Base-by-base conservation (phyloP, 1,139 yeast species). In the Geotrichum klebahnii region DNA sequence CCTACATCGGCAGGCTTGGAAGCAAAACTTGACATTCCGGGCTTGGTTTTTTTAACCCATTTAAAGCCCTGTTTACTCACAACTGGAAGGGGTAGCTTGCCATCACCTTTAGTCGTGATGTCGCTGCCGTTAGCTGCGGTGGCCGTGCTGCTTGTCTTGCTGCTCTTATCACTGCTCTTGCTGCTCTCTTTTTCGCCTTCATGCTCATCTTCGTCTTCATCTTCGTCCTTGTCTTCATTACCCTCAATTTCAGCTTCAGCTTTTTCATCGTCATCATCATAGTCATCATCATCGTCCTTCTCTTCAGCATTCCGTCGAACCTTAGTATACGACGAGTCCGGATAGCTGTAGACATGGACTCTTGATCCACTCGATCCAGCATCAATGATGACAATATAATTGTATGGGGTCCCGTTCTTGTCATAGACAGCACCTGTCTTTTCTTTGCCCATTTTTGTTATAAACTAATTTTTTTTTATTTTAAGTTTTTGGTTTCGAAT, bases 331-430 rank as follows among this genome's bases (percentile, higher is more conserved):
- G 39, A 17, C 6, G 61, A 75, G 53, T 79, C 78, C 34, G 79
- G 69, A 85, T 88, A 84, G 53, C 76, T 75, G 65, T 87, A 87
- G 1, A 87, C 76, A 60, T 77, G 84, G 0, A 84, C 84, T 14
- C 95, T 69, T 0, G 94, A 81, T 0, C 95, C 95, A 43, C 80
- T 81, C 1, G 94, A 84, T 0, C 96, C 95, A 0, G 95, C 84
- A 62, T 87, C 96, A 19, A 87, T 80, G 9, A 87, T 75, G 1
- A 87, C 78, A 2, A 85, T 78, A 64, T 83, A 85, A 61, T 82
- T 82, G 55, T 76, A 79, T 0, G 85, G 84, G 0, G 74, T 64
- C 0, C 76, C 77, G 2, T 72, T 64, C 5, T 43, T 26, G 26
- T 51, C 57, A 33, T 43, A 43, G 8, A 52, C 49, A 3, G 56